phyloP scores from a whole-genome alignment of 148 eudicot genomes.

The Rhododendron molle region DNA sequence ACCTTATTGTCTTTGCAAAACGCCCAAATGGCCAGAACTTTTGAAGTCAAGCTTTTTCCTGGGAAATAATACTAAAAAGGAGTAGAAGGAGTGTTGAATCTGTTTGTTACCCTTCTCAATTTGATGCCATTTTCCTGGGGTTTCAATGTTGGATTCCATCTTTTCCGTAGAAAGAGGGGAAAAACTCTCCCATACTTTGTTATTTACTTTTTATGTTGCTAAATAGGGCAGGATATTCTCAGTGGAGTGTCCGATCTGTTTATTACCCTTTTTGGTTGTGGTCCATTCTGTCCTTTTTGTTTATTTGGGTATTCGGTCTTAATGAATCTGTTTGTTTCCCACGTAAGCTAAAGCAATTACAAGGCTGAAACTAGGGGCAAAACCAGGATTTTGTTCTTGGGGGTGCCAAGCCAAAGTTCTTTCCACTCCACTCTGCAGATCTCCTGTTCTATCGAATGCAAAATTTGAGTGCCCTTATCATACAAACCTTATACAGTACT shows the following conservation, averaged over 20 bases:
- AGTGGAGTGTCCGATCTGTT: not conserved
- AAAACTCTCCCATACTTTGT: not conserved
- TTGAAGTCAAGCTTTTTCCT: not conserved
- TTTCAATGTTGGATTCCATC: not conserved
- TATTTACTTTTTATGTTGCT: not conserved
- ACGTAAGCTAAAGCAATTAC: not conserved
- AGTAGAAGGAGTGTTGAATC: not conserved
- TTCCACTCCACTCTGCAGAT: not conserved
- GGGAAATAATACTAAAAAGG: not conserved
- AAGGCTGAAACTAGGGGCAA: not conserved
- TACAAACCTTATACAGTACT: not conserved
- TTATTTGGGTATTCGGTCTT: not conserved
- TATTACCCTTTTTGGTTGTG: not conserved
- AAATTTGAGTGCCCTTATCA: not conserved
- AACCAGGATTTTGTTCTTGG: not conserved
- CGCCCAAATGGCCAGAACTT: not conserved
- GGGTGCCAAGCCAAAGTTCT: not conserved
- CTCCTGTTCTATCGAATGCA: not conserved
- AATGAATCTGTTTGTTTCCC: not conserved
- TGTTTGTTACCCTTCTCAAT: not conserved
- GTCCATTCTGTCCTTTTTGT: not conserved
- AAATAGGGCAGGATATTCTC: not conserved
- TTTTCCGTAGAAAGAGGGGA: not conserved
- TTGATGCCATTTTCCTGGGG: not conserved
- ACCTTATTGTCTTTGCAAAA: not conserved